A percentile compares a stretch with the other conserved stretches of the same genome.
Evolutionary conservation across 2,329 filamentous ascomycete genomes (phyloP).

Genomic region (Claviceps capensis): DNA sequence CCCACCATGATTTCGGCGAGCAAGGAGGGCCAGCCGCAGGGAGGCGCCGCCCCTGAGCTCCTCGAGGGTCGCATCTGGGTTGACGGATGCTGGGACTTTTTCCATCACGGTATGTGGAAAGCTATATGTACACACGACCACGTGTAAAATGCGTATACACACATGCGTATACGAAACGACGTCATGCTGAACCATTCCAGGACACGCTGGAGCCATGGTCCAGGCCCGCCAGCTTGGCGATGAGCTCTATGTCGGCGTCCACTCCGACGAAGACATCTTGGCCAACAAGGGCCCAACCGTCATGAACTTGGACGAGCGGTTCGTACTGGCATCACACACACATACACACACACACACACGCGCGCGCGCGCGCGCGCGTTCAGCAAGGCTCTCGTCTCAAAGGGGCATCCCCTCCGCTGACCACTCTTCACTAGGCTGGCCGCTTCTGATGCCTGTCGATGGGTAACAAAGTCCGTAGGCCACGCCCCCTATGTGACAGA

Average conservation of each 20-base stretch:
- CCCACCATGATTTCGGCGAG: slow-evolving; percentile 12
- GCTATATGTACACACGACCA: neutral
- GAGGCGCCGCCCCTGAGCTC: slow-evolving; percentile 39
- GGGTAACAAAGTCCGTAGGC: slow-evolving; percentile 74
- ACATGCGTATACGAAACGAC: neutral
- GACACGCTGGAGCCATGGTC: slow-evolving; percentile 92
- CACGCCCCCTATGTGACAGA: slow-evolving; percentile 90
- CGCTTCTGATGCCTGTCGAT: slow-evolving; percentile 88
- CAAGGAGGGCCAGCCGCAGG: slow-evolving; percentile 17
- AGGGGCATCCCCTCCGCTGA: neutral
- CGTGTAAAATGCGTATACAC: neutral
- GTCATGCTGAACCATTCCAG: slow-evolving; percentile 26
- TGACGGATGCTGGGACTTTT: slow-evolving; percentile 98
- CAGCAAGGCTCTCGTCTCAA: neutral
- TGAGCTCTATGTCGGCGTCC: slow-evolving; percentile 82
- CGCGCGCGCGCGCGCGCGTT: too few relatives aligned
- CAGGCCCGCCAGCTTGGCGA: slow-evolving; percentile 85
- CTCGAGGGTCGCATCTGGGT: slow-evolving; percentile 79
- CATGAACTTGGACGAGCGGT: slow-evolving; percentile 86
- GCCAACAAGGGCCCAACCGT: slow-evolving; percentile 97
- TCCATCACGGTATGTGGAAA: slow-evolving; percentile 64
- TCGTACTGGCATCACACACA: too few relatives aligned
- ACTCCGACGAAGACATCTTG: slow-evolving; percentile 89
- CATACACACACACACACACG: too few relatives aligned
- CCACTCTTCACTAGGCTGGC: slow-evolving; percentile 45